phyloP scores from a whole-genome alignment of 345 rosid species.

The Melaleuca quinquenervia region DNA sequence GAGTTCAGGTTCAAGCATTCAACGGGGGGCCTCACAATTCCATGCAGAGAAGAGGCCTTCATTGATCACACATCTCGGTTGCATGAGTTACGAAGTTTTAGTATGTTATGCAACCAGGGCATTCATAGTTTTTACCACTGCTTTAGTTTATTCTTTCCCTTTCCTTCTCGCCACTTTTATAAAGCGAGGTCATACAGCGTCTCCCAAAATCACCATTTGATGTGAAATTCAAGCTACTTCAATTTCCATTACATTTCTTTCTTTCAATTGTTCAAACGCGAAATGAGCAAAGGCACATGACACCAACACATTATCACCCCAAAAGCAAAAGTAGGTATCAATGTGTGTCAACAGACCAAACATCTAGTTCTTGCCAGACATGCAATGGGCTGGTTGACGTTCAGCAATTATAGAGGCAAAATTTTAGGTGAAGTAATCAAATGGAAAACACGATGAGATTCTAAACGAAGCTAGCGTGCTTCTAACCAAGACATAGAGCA shows the following conservation, averaged over 20 bases:
- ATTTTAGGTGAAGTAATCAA: neutral
- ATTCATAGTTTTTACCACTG: neutral
- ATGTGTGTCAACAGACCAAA: neutral
- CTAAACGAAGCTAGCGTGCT: neutral
- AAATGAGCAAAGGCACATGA: neutral
- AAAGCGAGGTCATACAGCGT: neutral
- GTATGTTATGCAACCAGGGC: neutral
- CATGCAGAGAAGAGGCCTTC: conserved; percentile 27
- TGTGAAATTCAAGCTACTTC: neutral
- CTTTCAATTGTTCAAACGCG: neutral
- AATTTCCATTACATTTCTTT: neutral
- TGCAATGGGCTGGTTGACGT: neutral
- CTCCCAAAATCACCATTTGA: neutral
- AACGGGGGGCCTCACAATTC: conserved; percentile 36
- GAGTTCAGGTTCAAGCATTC: conserved; percentile 30
- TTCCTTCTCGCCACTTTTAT: neutral
- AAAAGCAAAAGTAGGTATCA: neutral
- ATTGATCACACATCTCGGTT: conserved; percentile 13
- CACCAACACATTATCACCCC: neutral
- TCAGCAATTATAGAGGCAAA: neutral
- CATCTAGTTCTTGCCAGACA: neutral
- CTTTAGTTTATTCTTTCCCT: neutral
- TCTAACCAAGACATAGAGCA: neutral
- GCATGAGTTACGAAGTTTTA: neutral
- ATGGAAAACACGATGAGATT: neutral